Conservation (phyloP, 805 yeast genomes). For the Starmerella apis region DNA sequence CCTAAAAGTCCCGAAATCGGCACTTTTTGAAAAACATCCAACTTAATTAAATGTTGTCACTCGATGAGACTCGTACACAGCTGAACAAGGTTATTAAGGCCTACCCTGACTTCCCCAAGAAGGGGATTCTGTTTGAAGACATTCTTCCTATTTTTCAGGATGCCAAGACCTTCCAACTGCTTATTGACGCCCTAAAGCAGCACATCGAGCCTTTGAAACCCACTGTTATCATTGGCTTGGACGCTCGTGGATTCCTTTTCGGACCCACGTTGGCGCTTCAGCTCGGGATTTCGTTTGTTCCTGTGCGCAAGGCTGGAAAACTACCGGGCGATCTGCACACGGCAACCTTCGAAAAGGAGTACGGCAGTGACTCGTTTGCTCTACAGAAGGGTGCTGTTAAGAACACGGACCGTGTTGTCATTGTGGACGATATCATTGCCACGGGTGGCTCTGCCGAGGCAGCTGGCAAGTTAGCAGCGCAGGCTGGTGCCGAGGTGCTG, state of each 20-base stretch:
- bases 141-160: conserved; percentile 85
- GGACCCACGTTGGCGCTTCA: conserved; percentile 93
- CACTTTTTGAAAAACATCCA: neutral
- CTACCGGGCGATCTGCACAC: conserved; percentile 73
- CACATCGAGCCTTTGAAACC: conserved; percentile 55
- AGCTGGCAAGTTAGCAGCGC: conserved; percentile 72
- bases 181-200: conserved; percentile 67
- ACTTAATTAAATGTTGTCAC: neutral
- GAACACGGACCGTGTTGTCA: conserved; percentile 65
- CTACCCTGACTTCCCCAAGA: conserved; percentile 87
- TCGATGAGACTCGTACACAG: conserved; percentile 21
- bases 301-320: conserved; percentile 91
- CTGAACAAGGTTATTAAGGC: conserved; percentile 38
- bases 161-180: conserved; percentile 69
- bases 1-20: neutral
- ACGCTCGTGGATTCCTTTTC: conserved; percentile 91
- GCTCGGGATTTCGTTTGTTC: conserved; percentile 80
- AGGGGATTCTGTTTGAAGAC: conserved; percentile 91
- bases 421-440: conserved; percentile 94
- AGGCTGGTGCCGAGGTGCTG: conserved; percentile 57
- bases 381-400: conserved; percentile 76
- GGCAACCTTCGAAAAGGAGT: conserved; percentile 79
- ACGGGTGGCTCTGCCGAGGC: conserved; percentile 96
- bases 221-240: conserved; percentile 88
- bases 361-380: conserved; percentile 81